phyloP scores from a whole-genome alignment of 306 rosid genomes.

The Rubus idaeus region DNA sequence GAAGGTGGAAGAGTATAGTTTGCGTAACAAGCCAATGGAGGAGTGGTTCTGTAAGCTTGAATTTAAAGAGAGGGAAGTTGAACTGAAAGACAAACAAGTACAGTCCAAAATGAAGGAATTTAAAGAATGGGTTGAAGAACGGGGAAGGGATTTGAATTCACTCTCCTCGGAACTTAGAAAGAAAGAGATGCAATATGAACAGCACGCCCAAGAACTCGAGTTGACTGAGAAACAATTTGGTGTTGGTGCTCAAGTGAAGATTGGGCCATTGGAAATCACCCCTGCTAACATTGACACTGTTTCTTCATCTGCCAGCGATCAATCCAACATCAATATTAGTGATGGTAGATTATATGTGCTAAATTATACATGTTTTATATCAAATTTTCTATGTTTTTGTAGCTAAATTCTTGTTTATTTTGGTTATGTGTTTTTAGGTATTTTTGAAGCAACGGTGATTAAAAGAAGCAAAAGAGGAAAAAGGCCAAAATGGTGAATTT shows the following conservation, averaged over 20 bases:
- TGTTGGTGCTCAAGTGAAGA: slow-evolving; percentile 13
- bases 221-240: not conserved
- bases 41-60: not conserved
- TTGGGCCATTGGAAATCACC: too few species aligned
- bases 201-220: not conserved
- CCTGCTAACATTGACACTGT: not conserved
- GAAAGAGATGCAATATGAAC: not conserved
- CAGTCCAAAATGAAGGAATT: not conserved
- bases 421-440: too few species aligned
- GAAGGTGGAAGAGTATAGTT: not conserved
- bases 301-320: slow-evolving; percentile 1
- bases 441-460: too few species aligned
- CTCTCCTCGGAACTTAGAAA: not conserved
- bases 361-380: too few species aligned
- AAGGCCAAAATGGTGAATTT: too few species aligned
- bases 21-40: not conserved
- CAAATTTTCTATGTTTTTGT: too few species aligned
- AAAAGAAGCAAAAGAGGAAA: too few species aligned
- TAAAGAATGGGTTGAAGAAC: not conserved
- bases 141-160: not conserved
- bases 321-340: not conserved
- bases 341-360: slow-evolving; percentile 12
- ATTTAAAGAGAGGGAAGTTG: not conserved
- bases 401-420: too few species aligned
- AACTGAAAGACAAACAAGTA: not conserved